phyloP scores from a whole-genome alignment of 2,329 filamentous ascomycete genomes.

The Talaromyces piceae region DNA sequence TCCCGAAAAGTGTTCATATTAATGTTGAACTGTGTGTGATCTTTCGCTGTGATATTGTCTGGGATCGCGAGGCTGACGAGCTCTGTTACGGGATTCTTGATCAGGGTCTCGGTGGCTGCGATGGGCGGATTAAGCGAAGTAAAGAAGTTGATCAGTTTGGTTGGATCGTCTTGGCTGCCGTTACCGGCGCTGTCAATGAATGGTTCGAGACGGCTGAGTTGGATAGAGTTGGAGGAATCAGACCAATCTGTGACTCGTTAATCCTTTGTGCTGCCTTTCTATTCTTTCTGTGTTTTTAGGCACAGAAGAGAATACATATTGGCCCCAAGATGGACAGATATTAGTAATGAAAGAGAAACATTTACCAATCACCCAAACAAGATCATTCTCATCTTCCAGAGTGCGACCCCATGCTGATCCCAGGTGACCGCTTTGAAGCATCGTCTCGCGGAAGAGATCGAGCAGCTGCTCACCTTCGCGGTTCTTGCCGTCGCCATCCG shows the following conservation, averaged over 20 bases:
- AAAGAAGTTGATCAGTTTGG: slow-evolving; percentile 19
- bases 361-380: slow-evolving; percentile 34
- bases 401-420: slow-evolving; percentile 31
- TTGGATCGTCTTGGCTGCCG: slow-evolving; percentile 5
- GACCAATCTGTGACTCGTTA: slow-evolving; percentile 23
- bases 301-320: neutral
- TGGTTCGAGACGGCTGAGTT: slow-evolving; percentile 14
- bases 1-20: slow-evolving; percentile 17
- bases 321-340: neutral
- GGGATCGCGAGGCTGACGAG: slow-evolving; percentile 40
- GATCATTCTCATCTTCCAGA: slow-evolving; percentile 26
- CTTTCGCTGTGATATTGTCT: slow-evolving; percentile 18
- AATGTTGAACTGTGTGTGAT: slow-evolving; percentile 4
- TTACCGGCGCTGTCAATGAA: slow-evolving; percentile 16
- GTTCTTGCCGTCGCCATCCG: slow-evolving; percentile 29
- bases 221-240: slow-evolving; percentile 22
- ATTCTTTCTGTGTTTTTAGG: neutral
- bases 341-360: no score
- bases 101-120: slow-evolving; percentile 20
- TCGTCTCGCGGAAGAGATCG: slow-evolving; percentile 20
- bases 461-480: slow-evolving; percentile 25
- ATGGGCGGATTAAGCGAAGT: slow-evolving; percentile 24
- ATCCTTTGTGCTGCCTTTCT: neutral
- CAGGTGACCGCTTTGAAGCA: slow-evolving; percentile 27
- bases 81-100: slow-evolving; percentile 43